Base-by-base conservation (phyloP, 73 alveolate genomes). In the Paraurostyla sp. region DNA sequence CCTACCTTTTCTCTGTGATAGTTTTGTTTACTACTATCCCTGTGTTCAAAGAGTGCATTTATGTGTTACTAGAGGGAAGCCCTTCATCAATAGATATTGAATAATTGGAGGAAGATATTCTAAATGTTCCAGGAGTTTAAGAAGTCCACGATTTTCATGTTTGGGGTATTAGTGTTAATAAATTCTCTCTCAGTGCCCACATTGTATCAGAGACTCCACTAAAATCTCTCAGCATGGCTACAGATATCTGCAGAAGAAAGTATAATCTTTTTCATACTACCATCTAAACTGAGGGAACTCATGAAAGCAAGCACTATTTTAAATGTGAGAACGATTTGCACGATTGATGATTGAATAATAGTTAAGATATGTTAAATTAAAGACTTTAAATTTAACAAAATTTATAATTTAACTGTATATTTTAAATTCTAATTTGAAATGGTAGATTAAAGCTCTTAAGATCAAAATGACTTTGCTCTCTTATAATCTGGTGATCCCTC, bases 91-190 rank as follows among this genome's bases (percentile, higher is more conserved):
- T 87, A 40, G 54, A 87, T 29, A 60, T 42, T 18, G 85, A 87
- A 22, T 4, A 49, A 2, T n/a, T 87, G 13, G 35, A 42, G 46
- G 49, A 75, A 27, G 89, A 75, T 23, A 27, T 94, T n/a, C 22
- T 45, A 16, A 85, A 68, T 7, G 71, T 93, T 15, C 68, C 46
- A 0, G 92, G 87, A 35, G 97, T 95, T 45, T 71, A 71, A 25
- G 98, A 93, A 46, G 89, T 97, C 0, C 99, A 97, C 90, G 99
- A 97, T 82, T 73, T 97, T 38, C 99, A 97, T 87, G 96, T 96
- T 40, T 97, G 99, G 99, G 76, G 97, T 27, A 86, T 98, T 46
- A 82, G 97, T 29, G 83, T 87, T 45, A 97, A 97, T 23, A 95
- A 92, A 75, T 75, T 87, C 30, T 83, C 95, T n/a, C 69, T 95